Conservation (phyloP, 2,329 filamentous ascomycete genomes). For the Phyllosticta citriasiana region DNA sequence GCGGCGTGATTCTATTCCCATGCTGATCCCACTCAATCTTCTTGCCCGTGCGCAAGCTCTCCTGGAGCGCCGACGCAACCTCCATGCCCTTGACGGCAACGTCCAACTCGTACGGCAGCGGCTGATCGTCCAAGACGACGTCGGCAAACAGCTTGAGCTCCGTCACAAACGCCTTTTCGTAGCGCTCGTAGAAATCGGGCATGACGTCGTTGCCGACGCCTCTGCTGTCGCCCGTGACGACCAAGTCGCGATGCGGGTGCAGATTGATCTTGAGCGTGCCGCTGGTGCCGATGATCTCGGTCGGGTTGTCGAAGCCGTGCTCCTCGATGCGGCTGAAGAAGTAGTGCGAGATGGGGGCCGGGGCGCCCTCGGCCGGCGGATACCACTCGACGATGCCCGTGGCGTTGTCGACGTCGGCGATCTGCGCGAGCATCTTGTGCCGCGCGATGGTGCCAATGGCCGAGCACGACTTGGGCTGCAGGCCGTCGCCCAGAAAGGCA, state of each 20-base stretch:
- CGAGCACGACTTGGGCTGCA: constrained; percentile 27
- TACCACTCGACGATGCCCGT: constrained; percentile 38
- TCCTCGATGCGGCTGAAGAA: constrained; percentile 35
- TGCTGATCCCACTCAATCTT: constrained; percentile 8
- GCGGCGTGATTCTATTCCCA: background rate
- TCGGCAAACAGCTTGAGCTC: constrained; percentile 7
- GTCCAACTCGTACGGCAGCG: constrained; percentile 1
- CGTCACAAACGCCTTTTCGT: constrained; percentile 11
- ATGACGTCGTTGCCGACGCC: constrained; percentile 9
- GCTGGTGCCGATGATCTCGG: constrained; percentile 33
- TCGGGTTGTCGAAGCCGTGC: constrained; percentile 35
- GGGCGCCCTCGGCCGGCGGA: constrained; percentile 9
- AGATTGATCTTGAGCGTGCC: constrained; percentile 8
- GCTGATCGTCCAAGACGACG: constrained; percentile 1
- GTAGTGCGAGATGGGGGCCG: constrained; percentile 35
- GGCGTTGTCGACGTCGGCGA: constrained; percentile 36
- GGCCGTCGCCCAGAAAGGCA: constrained; percentile 30
- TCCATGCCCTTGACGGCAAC: constrained; percentile 9
- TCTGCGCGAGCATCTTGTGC: constrained; percentile 29
- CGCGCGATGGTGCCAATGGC: constrained; percentile 27
- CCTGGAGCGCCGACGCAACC: constrained; percentile 3
- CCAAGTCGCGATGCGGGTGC: constrained; percentile 7
- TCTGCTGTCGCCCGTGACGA: constrained; percentile 1
- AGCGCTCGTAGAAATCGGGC: constrained; percentile 10
- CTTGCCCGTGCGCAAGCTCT: constrained; percentile 8